Base-by-base conservation (phyloP, 495 filamentous ascomycete species). In the Annulohypoxylon stygium region DNA sequence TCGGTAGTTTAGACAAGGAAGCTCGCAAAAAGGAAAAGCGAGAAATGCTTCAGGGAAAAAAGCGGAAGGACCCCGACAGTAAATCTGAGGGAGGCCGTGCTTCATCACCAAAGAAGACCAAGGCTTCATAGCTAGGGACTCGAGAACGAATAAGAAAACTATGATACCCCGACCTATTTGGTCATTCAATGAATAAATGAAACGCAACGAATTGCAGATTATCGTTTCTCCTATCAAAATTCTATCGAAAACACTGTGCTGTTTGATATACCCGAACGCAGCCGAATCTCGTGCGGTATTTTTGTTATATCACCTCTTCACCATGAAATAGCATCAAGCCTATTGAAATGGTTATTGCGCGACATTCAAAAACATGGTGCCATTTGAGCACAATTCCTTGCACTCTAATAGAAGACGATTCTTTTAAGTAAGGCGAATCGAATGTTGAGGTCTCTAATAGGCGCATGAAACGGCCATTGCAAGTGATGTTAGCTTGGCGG, bases 1-100 rank as follows among this genome's bases (percentile, higher is more conserved):
- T 86, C 30, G 86, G 83, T 33, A 86, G 81, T 61, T 81, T 89
- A 33, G 88, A 84, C 48, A 87, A 83, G 79, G 85, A 81, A 62
- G 81, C 81, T 8, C 78, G 86, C 65, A 84, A 83, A 75, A 76
- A 82, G 60, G 81, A 83, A 75, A 81, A 85, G 75, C 81, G 83
- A 25, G 81, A 84, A 69, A 63, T 79, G 75, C 75, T 85, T 39
- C 58, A 70, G 25, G 76, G 74, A 5, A 79, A 78, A 48, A 74
- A 75, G 39, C 60, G 74, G 60, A 78, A 71, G 55, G 65, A 74
- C 12, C 25, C 53, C 11, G 10, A 59, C 16, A 68, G 63, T 37
- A 69, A 67, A 33, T 23, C 43, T 55, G 65, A 66, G 53, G 69
- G 41, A 23, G 54, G 54, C 16, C 65, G 43, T 14, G 54, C 69